Evolutionary conservation across 805 yeast species (phyloP).

Genomic region (Candida multigemmis): DNA sequence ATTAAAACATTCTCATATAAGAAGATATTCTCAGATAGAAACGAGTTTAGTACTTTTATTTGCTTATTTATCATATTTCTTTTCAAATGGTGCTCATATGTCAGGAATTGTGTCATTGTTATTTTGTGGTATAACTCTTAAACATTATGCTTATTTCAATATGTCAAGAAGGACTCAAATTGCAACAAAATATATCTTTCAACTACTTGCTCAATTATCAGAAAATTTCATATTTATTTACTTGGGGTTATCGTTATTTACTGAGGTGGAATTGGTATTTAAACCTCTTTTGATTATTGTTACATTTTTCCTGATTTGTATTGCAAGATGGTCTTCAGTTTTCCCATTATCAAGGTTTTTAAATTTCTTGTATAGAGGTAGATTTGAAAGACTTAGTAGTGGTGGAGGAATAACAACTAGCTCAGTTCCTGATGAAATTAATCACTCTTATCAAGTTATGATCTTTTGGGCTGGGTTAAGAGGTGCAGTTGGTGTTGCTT

Average conservation of each 20-base stretch:
- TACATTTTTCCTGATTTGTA: constrained; percentile 82
- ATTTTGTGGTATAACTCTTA: constrained; percentile 93
- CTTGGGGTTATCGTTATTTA: constrained; percentile 86
- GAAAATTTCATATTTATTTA: constrained; percentile 96
- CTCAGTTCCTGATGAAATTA: constrained; percentile 74
- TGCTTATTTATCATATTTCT: constrained; percentile 94
- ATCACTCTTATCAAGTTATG: constrained; percentile 96
- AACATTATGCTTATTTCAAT: constrained; percentile 94
- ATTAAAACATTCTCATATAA: constrained; percentile 83
- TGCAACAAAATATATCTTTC: constrained; percentile 92
- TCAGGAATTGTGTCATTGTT: constrained; percentile 93
- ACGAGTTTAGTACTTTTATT: constrained; percentile 83
- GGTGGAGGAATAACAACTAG: constrained; percentile 32
- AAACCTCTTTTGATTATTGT: constrained; percentile 89
- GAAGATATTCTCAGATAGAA: constrained; percentile 96
- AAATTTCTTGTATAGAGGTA: constrained; percentile 66
- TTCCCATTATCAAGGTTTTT: constrained; percentile 84
- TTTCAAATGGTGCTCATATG: constrained; percentile 98
- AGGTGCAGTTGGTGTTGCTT: constrained; percentile 99
- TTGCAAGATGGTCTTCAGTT: constrained; percentile 95
- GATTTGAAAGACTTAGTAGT: constrained; percentile 33
- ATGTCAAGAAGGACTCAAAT: constrained; percentile 97
- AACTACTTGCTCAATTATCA: constrained; percentile 85
- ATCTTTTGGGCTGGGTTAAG: constrained; percentile 98
- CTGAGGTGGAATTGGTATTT: constrained; percentile 92